Conservation (phyloP, 1,139 yeast genomes). For the Suzukiozyma palmioleophila region DNA sequence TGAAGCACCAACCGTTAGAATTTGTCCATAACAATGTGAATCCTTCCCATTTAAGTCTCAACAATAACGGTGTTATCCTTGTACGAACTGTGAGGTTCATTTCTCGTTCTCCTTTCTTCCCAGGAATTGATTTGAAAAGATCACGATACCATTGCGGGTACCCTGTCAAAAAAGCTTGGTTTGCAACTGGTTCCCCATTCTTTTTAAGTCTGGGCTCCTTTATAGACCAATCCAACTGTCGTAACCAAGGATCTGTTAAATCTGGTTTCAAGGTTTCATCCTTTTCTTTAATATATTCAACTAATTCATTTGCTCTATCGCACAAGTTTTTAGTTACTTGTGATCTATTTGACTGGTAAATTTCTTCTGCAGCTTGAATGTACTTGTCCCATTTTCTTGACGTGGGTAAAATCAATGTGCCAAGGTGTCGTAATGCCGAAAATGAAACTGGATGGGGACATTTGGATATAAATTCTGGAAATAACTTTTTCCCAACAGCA, state of each 20-base stretch:
- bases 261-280: slow-evolving; percentile 25
- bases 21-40: slow-evolving; percentile 79
- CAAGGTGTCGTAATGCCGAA: slow-evolving; percentile 77
- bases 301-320: slow-evolving; percentile 57
- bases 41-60: slow-evolving; percentile 82
- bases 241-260: slow-evolving; percentile 77
- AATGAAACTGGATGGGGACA: slow-evolving; percentile 95
- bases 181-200: slow-evolving; percentile 70
- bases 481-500: slow-evolving; percentile 60
- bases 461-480: slow-evolving; percentile 61
- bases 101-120: slow-evolving; percentile 24
- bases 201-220: slow-evolving; percentile 60
- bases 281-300: slow-evolving; percentile 28
- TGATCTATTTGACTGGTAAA: slow-evolving; percentile 56
- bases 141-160: slow-evolving; percentile 93
- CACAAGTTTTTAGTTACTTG: slow-evolving; percentile 58
- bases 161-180: slow-evolving; percentile 78
- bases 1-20: slow-evolving; percentile 84
- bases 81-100: slow-evolving; percentile 68
- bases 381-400: slow-evolving; percentile 71
- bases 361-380: slow-evolving; percentile 60
- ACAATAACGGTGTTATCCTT: slow-evolving; percentile 69
- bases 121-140: slow-evolving; percentile 47
- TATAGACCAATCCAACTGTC: slow-evolving; percentile 83
- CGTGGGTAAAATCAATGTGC: slow-evolving; percentile 79